Evolutionary conservation across 2,329 filamentous ascomycete species (phyloP), one percentile per base, ranked within the genome.

Genomic region (Fusarium luffae): DNA sequence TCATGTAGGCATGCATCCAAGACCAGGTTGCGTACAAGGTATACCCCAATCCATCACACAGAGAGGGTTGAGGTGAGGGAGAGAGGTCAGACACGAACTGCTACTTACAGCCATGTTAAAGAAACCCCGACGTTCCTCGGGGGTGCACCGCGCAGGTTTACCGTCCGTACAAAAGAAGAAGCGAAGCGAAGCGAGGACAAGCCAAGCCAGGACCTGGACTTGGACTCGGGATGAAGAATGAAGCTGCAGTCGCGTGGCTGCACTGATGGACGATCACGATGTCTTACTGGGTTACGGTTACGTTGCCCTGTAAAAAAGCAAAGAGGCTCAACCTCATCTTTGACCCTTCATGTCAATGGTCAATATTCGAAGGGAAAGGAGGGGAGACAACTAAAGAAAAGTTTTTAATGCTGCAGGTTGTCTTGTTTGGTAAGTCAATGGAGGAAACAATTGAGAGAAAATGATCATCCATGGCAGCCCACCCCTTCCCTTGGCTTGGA

Each of bases 291-390:
- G 32, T 47, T 54, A 46, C 34, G 25, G 40, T 32, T 54, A 19
- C 37, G 51, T 61, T 43, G 63, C 48, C 44, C 70, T 69, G 54
- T 44, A 27, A 40, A 69, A 69, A 71, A 71, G 68, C 64, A 71
- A 70, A 65, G 59, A 62, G 54, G 52, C 48, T 58, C 52, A 71
- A 48, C 40, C 42, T 34, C 47, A 40, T 44, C 37, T 25, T 37
- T 40, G 21, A n/a, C 37, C 30, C 23, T 48, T 32, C 21, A 23
- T 28, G 23, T 50, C 30, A 61, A 60, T 54, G 54, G 61, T 18
- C 28, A 25, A 32, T 28, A 32, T 44, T 57, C 16, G 42, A 65
- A 65, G 42, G 32, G 30, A 21, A 41, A 50, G 51, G 34, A 48
- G 42, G 25, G 49, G 18, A 51, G 19, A 57, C 48, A 64, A 64